Conservation (phyloP, 768 basidiomycete species). For the Boletus rubroflammeus region DNA sequence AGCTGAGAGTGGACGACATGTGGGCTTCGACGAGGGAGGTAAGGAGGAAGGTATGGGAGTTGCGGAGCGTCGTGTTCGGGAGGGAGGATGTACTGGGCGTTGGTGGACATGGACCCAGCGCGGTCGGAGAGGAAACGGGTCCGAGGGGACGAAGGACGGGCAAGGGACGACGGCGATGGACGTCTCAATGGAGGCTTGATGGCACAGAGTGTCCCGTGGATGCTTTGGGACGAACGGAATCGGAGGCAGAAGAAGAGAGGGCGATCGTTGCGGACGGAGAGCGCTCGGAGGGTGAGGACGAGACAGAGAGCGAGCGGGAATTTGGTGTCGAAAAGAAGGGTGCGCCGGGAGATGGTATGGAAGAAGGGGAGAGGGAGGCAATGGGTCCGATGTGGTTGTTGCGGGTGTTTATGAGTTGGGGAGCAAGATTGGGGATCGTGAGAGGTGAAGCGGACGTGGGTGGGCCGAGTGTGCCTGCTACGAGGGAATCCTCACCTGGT, state of each 20-base stretch:
- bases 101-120: conserved; percentile 30
- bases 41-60: conserved; percentile 57
- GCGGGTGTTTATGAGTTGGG: conserved; percentile 75
- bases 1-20: conserved; percentile 61
- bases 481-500: conserved; percentile 19
- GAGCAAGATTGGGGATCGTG: conserved; percentile 54
- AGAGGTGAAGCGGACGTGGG: conserved; percentile 20
- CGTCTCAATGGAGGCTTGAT: conserved; percentile 62
- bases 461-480: conserved; percentile 11
- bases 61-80: conserved; percentile 71
- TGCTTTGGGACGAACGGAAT: conserved; percentile 64
- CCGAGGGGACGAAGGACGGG: conserved; percentile 28
- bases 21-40: conserved; percentile 63
- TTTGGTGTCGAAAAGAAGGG: conserved; percentile 18
- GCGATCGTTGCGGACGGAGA: conserved; percentile 30
- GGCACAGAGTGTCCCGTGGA: conserved; percentile 63
- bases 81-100: conserved; percentile 45
- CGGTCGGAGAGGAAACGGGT: conserved; percentile 50
- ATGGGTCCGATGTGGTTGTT: conserved; percentile 78
- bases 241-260: conserved; percentile 71
- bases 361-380: conserved; percentile 48
- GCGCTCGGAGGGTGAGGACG: conserved; percentile 27
- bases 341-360: conserved; percentile 12
- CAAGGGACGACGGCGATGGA: conserved; percentile 42
- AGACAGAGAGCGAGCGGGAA: conserved; percentile 30